These are phyloP conservation scores for Exutisphaerella laricina DNA, from an alignment of 2,329 filamentous ascomycete species.

Conservation along the genomic window DNA sequence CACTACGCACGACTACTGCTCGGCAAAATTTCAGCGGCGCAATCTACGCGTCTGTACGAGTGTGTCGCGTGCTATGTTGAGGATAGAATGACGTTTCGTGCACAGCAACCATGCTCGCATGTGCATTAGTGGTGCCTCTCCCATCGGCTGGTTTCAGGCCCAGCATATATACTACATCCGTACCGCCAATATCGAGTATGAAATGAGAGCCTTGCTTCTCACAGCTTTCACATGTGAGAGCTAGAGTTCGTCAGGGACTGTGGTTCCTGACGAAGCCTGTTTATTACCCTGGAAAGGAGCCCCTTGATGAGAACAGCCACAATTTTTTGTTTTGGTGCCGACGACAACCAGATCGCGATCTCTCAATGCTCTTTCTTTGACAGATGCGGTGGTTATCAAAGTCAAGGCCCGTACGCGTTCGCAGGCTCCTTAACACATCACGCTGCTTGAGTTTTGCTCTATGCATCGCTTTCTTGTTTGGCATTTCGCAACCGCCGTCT, in stretches of 20 bases:
- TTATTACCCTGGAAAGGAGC: no score
- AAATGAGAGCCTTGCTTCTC: conserved; percentile 13
- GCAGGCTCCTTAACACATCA: no score
- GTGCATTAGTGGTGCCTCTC: conserved; percentile 12
- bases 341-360: conserved; percentile 11
- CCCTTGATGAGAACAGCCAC: no score
- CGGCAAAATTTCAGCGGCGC: conserved; percentile 16
- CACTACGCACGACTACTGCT: conserved; percentile 18
- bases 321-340: neutral
- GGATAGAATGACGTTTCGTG: conserved; percentile 14
- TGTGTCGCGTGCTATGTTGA: conserved; percentile 17
- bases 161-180: conserved; percentile 12
- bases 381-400: no score
- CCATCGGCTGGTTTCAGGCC: conserved; percentile 7
- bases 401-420: no score
- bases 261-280: no score
- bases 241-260: conserved; percentile 3
- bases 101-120: conserved; percentile 7
- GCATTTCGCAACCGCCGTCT: neutral
- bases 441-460: no score
- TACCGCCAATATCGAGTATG: conserved; percentile 3
- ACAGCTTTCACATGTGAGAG: conserved; percentile 10
- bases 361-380: neutral
- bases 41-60: conserved; percentile 17
- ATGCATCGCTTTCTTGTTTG: neutral